Conservation (phyloP, 257 asterid species). For the Solanum corneliomulleri region DNA sequence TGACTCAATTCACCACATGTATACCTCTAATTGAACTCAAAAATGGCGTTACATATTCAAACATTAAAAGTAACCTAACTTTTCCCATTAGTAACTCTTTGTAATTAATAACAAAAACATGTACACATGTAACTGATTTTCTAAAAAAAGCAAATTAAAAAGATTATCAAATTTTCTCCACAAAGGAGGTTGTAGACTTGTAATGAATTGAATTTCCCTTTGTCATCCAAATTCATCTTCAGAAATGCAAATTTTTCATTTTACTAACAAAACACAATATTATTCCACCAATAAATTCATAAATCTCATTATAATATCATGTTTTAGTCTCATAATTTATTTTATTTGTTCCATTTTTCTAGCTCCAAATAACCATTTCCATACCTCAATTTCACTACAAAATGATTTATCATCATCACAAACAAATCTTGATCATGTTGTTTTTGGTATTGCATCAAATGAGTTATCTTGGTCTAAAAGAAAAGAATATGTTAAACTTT, state of each 20-base stretch:
- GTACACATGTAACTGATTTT: not conserved
- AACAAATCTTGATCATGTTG: slow-evolving; percentile 52
- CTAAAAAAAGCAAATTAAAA: not conserved
- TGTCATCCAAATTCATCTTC: not conserved
- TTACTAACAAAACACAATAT: slow-evolving; percentile 8
- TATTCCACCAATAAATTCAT: slow-evolving; percentile 10
- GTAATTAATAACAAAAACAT: not conserved
- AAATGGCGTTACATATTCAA: not conserved
- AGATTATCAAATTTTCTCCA: not conserved
- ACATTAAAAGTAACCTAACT: not conserved
- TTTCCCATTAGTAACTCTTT: not conserved
- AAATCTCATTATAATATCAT: slow-evolving; percentile 15
- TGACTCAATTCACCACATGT: slow-evolving; percentile 4
- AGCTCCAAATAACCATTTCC: slow-evolving; percentile 6
- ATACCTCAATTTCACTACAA: slow-evolving; percentile 11
- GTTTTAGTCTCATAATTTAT: slow-evolving; percentile 15
- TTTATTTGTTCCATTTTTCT: slow-evolving; percentile 19
- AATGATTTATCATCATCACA: slow-evolving; percentile 11
- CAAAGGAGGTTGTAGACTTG: not conserved
- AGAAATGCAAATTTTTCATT: slow-evolving; percentile 27
- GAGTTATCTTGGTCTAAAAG: slow-evolving; percentile 38
- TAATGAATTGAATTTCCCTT: not conserved
- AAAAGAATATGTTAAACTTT: slow-evolving; percentile 40
- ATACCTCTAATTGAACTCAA: not conserved
- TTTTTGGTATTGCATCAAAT: slow-evolving; percentile 70